phyloP scores from a whole-genome alignment of 163 green algal species.

The Scenedesmus sp. region DNA sequence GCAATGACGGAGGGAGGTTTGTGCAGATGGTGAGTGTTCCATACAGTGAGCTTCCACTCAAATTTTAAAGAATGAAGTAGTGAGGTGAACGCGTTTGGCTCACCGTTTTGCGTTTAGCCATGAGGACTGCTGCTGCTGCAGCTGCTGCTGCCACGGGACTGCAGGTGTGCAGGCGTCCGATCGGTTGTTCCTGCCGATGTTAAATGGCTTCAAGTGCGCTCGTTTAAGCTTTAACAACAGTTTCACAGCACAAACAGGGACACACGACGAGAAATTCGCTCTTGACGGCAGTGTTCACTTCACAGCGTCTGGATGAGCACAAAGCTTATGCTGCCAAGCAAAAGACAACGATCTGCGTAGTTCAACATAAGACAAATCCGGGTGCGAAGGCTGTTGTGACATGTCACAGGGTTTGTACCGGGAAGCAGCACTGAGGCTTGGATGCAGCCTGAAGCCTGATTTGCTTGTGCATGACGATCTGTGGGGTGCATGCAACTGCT shows the following conservation, averaged over 20 bases:
- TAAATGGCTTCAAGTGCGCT: not conserved
- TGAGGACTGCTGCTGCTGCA: not conserved
- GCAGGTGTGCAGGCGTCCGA: not conserved
- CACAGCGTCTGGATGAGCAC: not conserved
- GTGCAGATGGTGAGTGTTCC: not conserved
- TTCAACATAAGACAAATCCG: not conserved
- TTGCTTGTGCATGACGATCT: not conserved
- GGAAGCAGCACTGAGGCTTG: not conserved
- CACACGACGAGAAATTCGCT: not conserved
- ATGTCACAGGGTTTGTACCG: not conserved
- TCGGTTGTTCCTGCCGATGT: not conserved
- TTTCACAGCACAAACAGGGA: not conserved
- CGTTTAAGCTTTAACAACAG: not conserved
- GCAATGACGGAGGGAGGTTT: not conserved
- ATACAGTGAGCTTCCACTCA: not conserved
- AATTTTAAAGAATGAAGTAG: no score
- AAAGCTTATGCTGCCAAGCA: not conserved
- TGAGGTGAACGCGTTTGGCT: not conserved
- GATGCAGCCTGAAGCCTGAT: not conserved
- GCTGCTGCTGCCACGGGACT: slow-evolving; percentile 10
- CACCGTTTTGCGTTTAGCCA: not conserved
- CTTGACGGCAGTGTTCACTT: slow-evolving; percentile 9
- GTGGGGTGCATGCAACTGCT: no score
- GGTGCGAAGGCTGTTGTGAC: not conserved
- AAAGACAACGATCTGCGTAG: not conserved